Conservation (phyloP, 1,284 basidiomycete genomes). For the Afroboletus lepidellus region DNA sequence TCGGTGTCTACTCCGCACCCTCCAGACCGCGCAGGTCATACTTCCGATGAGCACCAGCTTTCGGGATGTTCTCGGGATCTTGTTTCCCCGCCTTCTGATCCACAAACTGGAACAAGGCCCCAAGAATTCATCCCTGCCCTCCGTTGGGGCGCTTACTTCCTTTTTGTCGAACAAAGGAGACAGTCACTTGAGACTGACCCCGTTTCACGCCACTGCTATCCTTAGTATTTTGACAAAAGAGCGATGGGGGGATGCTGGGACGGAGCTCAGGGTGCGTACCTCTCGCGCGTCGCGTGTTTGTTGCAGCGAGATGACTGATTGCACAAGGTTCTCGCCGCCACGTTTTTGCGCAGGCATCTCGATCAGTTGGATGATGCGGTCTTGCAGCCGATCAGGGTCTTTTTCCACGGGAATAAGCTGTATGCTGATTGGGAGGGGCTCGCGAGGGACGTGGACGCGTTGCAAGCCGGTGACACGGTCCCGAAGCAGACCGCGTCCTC, state of each 20-base stretch:
- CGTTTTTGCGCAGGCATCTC: conserved; percentile 27
- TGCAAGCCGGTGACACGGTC: conserved; percentile 3
- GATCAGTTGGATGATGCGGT: conserved; percentile 19
- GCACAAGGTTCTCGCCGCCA: conserved; percentile 19
- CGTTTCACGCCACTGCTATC: conserved; percentile 31
- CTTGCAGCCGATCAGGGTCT: conserved; percentile 9
- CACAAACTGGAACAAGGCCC: conserved; percentile 32
- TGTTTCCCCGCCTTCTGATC: conserved; percentile 36
- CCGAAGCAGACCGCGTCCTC: neutral
- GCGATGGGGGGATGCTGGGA: conserved; percentile 35
- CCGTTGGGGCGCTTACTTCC: conserved; percentile 17
- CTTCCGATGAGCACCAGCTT: conserved; percentile 21
- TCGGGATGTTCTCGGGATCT: conserved; percentile 25
- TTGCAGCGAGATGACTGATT: conserved; percentile 9
- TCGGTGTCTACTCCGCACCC: conserved; percentile 40
- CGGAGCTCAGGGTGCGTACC: conserved; percentile 32
- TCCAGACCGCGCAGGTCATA: conserved; percentile 32
- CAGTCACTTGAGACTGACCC: conserved; percentile 28
- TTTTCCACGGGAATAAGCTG: conserved; percentile 20
- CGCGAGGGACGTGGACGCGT: conserved; percentile 8
- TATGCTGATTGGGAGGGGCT: conserved; percentile 17
- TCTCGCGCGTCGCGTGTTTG: neutral
- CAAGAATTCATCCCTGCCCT: conserved; percentile 20
- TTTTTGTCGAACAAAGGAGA: conserved; percentile 29
- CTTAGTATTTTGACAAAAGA: conserved; percentile 37